These are phyloP conservation scores for Myxozyma monticola DNA, from an alignment of 805 yeast species.

Conservation along the genomic window DNA sequence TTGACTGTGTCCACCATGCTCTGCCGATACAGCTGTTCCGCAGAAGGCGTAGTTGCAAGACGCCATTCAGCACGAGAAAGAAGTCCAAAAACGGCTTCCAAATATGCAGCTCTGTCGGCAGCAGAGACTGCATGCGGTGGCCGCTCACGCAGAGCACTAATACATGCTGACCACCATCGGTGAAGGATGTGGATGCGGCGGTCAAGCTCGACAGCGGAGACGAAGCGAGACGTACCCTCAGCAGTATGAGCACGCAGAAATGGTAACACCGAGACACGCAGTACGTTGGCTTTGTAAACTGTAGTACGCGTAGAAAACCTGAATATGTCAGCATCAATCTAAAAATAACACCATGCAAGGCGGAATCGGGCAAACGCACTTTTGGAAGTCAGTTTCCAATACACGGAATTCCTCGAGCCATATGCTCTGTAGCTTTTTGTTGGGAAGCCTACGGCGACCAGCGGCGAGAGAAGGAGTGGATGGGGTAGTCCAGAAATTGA, in stretches of 20 bases:
- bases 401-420: constrained; percentile 33
- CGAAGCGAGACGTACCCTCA: constrained; percentile 33
- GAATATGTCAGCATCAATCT: neutral
- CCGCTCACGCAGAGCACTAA: constrained; percentile 37
- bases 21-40: constrained; percentile 25
- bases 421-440: constrained; percentile 8
- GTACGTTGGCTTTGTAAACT: constrained; percentile 40
- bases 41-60: constrained; percentile 16
- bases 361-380: constrained; percentile 28
- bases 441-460: neutral
- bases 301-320: constrained; percentile 36
- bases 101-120: constrained; percentile 43
- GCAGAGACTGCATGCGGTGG: constrained; percentile 34
- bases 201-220: constrained; percentile 27
- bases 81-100: constrained; percentile 43
- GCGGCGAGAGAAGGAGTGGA: neutral
- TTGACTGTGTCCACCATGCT: constrained; percentile 54
- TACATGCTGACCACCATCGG: constrained; percentile 43
- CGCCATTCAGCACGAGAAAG: constrained; percentile 44
- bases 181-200: constrained; percentile 36
- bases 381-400: constrained; percentile 36
- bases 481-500: constrained; percentile 10
- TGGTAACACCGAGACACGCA: constrained; percentile 47
- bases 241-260: constrained; percentile 38
- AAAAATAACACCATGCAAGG: neutral